Evolutionary conservation across 139 green algal species (phyloP).

Genomic region (Micractinium sp.): DNA sequence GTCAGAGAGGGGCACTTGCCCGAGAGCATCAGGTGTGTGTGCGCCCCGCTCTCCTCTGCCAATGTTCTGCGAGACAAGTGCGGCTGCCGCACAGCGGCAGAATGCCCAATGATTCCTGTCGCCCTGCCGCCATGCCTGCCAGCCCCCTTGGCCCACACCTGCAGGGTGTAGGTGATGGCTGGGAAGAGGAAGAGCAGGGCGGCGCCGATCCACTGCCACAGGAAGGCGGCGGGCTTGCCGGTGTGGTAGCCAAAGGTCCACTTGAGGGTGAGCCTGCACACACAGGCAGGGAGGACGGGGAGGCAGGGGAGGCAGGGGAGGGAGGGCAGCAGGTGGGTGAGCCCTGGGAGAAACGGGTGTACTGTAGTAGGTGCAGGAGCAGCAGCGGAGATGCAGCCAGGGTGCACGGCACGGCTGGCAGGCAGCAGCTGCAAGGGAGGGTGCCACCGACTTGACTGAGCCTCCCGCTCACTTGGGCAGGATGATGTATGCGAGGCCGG

Average conservation of each 20-base stretch:
- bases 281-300: not conserved
- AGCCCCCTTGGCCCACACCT: not conserved
- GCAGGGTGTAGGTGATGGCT: slow-evolving; percentile 39
- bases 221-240: slow-evolving; percentile 36
- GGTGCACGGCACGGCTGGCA: not conserved
- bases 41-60: too few species aligned
- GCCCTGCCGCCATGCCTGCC: not conserved
- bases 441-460: too few species aligned
- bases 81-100: too few species aligned
- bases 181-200: slow-evolving; percentile 48
- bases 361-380: too few species aligned
- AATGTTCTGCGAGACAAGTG: not conserved
- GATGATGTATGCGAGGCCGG: slow-evolving; percentile 40
- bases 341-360: too few species aligned
- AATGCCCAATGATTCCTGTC: not conserved
- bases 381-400: too few species aligned
- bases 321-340: not conserved
- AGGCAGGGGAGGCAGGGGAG: not conserved
- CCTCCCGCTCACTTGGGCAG: slow-evolving; percentile 20
- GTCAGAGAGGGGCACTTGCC: too few species aligned
- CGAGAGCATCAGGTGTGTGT: too few species aligned
- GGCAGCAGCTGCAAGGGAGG: not conserved
- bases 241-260: slow-evolving; percentile 32
- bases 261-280: not conserved
- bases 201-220: slow-evolving; percentile 50